Evolutionary conservation across 257 asterid genomes (phyloP).

Genomic region (Pogostemon cablin): DNA sequence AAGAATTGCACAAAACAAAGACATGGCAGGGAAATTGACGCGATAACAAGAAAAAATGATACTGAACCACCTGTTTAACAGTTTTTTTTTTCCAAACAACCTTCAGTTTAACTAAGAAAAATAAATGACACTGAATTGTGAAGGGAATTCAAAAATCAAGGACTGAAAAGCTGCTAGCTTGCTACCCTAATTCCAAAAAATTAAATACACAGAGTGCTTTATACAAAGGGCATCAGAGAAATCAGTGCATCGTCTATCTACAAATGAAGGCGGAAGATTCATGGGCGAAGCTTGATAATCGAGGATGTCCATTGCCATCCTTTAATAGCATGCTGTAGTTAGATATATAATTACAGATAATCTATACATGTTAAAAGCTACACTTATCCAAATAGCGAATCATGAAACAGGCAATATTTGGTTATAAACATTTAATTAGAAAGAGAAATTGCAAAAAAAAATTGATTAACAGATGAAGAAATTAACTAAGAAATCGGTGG

Average conservation of each 20-base stretch:
- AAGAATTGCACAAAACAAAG: too few species aligned
- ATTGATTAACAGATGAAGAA: not conserved
- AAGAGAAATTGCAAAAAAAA: slow-evolving; percentile 19
- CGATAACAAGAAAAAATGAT: too few species aligned
- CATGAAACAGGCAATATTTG: slow-evolving; percentile 11
- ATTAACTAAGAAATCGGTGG: not conserved
- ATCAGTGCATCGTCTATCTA: slow-evolving; percentile 2
- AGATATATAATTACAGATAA: not conserved
- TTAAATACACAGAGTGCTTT: not conserved
- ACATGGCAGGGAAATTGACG: too few species aligned
- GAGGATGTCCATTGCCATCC: slow-evolving; percentile 5
- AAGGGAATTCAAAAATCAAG: not conserved
- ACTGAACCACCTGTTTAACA: too few species aligned
- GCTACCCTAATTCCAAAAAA: not conserved
- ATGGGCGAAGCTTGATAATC: not conserved
- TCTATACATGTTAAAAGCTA: not conserved
- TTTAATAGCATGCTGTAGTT: slow-evolving; percentile 10
- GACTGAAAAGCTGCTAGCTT: not conserved
- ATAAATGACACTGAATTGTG: not conserved
- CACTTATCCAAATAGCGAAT: not conserved
- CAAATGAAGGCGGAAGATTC: not conserved
- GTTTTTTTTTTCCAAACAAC: slow-evolving; percentile 1
- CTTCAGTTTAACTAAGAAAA: not conserved
- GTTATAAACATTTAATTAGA: slow-evolving; percentile 11
- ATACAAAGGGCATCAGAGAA: slow-evolving; percentile 5